Base-by-base conservation (phyloP, 169 alveolate species). In the Plasmodium gaboni region DNA sequence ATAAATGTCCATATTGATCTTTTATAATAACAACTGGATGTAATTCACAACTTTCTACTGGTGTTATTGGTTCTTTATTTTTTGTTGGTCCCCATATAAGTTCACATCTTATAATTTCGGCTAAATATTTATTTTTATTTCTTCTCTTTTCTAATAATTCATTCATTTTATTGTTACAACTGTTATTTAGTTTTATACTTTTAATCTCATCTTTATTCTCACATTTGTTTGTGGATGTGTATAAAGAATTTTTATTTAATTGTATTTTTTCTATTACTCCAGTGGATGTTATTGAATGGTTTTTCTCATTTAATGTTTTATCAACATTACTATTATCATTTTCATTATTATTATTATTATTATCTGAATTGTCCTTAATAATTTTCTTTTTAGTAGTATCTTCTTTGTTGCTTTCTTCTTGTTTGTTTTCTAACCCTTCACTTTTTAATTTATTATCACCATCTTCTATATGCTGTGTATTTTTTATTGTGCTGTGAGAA, bases 1-100 rank as follows among this genome's bases (percentile, higher is more conserved):
- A 88, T 46, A 92, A 69, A 67, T 90, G 74, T 13, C 95, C 95
- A 48, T 32, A 67, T 28, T 88, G 78, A 46, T 94, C 95, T 60
- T 90, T 90, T 51, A 94, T 63, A 38, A 94, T 88, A n/a, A 94
- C 94, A 6, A 93, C 94, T 15, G 96, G 96, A 42, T 91, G 96
- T 57, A 94, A 68, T 63, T 94, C 96, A 80, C 95, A 94, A 64
- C 89, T 91, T 70, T 92, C 96, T 50, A 94, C 96, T 1, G 96
- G 96, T 9, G 95, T 91, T 32, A 94, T 74, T 6, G 93, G 96
- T 42, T 73, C 95, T 55, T 80, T 80, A 38, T 88, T 88, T 73
- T 93, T 80, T 19, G 93, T 72, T 38, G 93, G 92, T 12, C 87
- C 88, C 88, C 93, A 87, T 60, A 87, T 91, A 55, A 93, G 73